Base-by-base conservation (phyloP, 2,329 filamentous ascomycete genomes). In the Alternaria incomplexa region DNA sequence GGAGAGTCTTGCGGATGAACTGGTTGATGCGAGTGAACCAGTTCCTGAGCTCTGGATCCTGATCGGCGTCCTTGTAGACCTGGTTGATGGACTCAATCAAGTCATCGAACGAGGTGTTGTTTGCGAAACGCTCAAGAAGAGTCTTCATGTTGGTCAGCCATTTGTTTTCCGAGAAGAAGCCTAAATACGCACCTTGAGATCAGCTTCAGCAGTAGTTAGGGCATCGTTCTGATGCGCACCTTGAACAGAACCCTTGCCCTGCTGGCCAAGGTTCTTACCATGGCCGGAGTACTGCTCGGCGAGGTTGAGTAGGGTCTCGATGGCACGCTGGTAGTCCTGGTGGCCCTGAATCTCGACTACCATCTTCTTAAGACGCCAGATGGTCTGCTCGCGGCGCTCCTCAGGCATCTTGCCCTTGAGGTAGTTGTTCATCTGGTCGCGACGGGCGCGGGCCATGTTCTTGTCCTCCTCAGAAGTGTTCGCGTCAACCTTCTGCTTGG, bases 341-440 rank as follows among this genome's bases (percentile, higher is more conserved):
- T 98, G 96, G 60, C 95, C 92, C 83, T 99, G 96, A 73, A 97
- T 93, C 82, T 99, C 96, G 48, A 97, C 89, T 43, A 99, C 84
- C 91, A 98, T 97, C 88, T 98, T 98, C 89, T 95, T 99, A 70
- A 99, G 83, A 40, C 96, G 92, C 87, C 90, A 97, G 73, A 97
- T 90, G 59, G 90, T 90, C 84, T 97, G 93, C 8, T 98, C 93
- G 64, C 94, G 93, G 63, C 96, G 93, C 80, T 98, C 94, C 81
- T 95, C 84, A 1, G 96, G 94, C 81, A 99, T 87, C 86, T 98
- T 99, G 74, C 90, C 87, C 71, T 88, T 86, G 58, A 97, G 83
- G 79, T 98, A 98, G 70, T 92, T 88, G 76, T 86, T 89, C 25
- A 90, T 85, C 61, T 85, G 79, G 62, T 83, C 82, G 15, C 81